These are phyloP conservation scores for Amanita exitialis DNA, from an alignment of 768 basidiomycete genomes.

Conservation along the genomic window DNA sequence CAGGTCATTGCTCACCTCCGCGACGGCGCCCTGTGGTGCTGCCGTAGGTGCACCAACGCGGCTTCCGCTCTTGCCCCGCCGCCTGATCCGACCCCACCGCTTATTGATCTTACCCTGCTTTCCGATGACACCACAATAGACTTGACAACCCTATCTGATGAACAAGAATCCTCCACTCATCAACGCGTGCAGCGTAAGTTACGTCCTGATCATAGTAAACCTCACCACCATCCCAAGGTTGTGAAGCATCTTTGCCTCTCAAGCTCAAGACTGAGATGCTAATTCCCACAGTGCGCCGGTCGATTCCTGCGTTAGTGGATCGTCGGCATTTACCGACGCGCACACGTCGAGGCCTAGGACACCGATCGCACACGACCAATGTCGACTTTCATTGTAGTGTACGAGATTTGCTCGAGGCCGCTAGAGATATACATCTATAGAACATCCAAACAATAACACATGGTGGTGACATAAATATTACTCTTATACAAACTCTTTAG, in stretches of 20 bases:
- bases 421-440: neutral
- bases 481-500: slow-evolving; percentile 10
- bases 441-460: too few relatives aligned
- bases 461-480: neutral
- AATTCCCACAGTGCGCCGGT: neutral
- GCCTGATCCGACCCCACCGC: neutral
- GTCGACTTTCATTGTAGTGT: neutral
- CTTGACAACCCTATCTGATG: slow-evolving; percentile 1
- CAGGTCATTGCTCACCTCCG: slow-evolving; percentile 22
- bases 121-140: neutral
- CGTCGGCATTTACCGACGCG: neutral
- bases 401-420: neutral
- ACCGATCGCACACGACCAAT: neutral
- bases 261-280: neutral
- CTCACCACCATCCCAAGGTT: neutral
- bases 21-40: slow-evolving; percentile 7
- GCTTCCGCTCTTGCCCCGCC: neutral
- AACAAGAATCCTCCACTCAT: neutral
- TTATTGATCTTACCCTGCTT: slow-evolving; percentile 1
- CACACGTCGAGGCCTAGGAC: neutral
- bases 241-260: neutral
- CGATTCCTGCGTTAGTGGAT: neutral
- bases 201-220: neutral
- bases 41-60: neutral
- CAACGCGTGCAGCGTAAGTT: neutral